Percentiles rank a stretch among this genome's conserved stretches.
Conservation (phyloP, 805 yeast species). For the Candida succiphila region DNA sequence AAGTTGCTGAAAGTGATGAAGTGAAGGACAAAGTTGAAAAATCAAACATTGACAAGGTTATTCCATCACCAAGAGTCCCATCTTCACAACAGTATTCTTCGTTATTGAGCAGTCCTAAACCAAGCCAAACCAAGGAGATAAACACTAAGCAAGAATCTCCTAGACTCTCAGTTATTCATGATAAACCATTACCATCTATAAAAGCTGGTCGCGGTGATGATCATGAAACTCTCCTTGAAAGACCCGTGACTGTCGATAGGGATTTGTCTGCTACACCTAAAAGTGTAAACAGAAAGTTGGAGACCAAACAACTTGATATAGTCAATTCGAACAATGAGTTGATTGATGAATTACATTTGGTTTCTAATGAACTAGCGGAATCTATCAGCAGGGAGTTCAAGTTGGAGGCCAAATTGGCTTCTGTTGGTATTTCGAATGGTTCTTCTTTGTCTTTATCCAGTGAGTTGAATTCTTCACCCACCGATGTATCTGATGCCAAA, state of each 20-base stretch:
- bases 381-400: slow-evolving; percentile 62
- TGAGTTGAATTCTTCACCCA: background rate
- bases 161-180: background rate
- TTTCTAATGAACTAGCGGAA: slow-evolving; percentile 63
- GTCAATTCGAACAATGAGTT: slow-evolving; percentile 50
- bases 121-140: background rate
- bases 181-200: background rate
- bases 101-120: background rate
- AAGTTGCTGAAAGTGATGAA: background rate
- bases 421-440: background rate
- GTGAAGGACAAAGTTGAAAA: background rate
- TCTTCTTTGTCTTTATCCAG: background rate
- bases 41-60: too few relatives aligned
- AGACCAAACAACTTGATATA: slow-evolving; percentile 39
- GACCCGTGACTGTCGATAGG: background rate
- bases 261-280: slow-evolving; percentile 1
- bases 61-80: background rate
- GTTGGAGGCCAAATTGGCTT: slow-evolving; percentile 34
- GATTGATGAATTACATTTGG: slow-evolving; percentile 53
- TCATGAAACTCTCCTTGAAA: background rate
- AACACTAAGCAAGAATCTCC: background rate
- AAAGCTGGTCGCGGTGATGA: background rate
- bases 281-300: background rate
- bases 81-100: background rate
- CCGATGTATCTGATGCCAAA: background rate